A percentile compares a stretch with the other conserved stretches of the same genome.
Evolutionary conservation across 306 rosid species (phyloP).

Genomic region (Mimosa pudica): DNA sequence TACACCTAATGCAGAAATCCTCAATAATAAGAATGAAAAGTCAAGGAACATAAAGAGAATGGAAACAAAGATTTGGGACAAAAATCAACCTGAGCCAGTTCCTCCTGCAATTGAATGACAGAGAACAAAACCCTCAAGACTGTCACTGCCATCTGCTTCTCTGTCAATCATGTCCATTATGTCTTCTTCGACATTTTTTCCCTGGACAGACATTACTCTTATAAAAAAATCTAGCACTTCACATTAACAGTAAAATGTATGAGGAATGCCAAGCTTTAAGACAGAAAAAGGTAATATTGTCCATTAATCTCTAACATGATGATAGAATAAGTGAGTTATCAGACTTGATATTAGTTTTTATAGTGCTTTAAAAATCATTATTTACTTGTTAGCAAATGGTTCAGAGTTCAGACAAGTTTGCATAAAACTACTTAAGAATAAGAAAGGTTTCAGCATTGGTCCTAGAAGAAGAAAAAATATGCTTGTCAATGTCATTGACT

Average conservation of each 20-base stretch:
- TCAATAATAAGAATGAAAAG: constrained; percentile 22
- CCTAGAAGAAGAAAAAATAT: constrained; percentile 1
- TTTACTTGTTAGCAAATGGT: constrained; percentile 13
- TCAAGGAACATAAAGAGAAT: constrained; percentile 17
- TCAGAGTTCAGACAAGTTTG: background rate
- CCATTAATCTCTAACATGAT: no score
- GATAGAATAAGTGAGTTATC: no score
- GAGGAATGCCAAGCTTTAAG: background rate
- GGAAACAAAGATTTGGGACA: constrained; percentile 12
- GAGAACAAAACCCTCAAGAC: constrained; percentile 98
- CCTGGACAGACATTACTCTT: constrained; percentile 56
- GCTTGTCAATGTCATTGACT: constrained; percentile 26
- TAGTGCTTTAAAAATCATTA: no score
- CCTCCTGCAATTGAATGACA: constrained; percentile 99
- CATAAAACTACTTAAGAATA: constrained; percentile 17
- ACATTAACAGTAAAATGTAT: background rate
- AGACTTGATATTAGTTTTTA: no score
- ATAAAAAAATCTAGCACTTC: constrained; percentile 14
- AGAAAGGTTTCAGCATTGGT: background rate
- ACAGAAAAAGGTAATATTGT: no score
- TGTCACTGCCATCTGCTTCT: constrained; percentile 99
- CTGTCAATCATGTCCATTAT: constrained; percentile 99
- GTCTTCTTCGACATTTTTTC: constrained; percentile 96
- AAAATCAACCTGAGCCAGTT: constrained; percentile 87
- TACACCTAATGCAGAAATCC: background rate